Base-by-base conservation (phyloP, 2,329 filamentous ascomycete species). In the Aspergillus uvarum region DNA sequence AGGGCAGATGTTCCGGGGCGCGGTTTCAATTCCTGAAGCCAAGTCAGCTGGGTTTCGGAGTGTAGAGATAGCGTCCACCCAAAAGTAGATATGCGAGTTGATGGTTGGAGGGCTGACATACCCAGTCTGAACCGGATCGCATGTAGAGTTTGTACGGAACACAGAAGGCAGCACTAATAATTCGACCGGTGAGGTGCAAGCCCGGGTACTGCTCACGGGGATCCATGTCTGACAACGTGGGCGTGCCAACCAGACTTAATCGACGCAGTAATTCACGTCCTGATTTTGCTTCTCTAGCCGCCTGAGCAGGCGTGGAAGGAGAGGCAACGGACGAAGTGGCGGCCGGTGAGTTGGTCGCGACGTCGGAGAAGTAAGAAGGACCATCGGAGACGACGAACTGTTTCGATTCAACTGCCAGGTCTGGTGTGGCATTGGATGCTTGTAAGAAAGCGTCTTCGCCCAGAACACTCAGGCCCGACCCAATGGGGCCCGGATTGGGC, bases 1-100 rank as follows among this genome's bases (percentile, higher is more conserved):
- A 98, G 84, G 16, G 94, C 92, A 12, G 94, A 97, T 60, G 93
- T 94, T 58, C 94, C 94, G 62, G 89, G 89, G 26, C 93, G 90
- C 62, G 87, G 82, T 68, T 86, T 87, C 58, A 97, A 80, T 72
- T 90, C 86, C 91, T 94, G 56, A 51, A 60, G 14, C 47, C 56
- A 58, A 61, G 52, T 49, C 31, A 51, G 66, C 56, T 50, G 63
- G 53, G 55, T 38, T 4, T 22, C 42, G 14, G 21, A 44, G n/a
- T 24, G 29, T 26, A 44, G 44, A n/a, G 48, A 31, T 26, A 21
- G 5, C 11, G 8, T 5, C n/a, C 38, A 42, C 6, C 16, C 14
- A n/a, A n/a, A n/a, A n/a, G 22, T 11, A 24, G 21, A 10, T 3
- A 22, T 19, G 35, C n/a, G 16, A 32, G 38, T 14, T 35, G 32